Percentiles rank a stretch among this genome's conserved stretches.
phyloP scores from a whole-genome alignment of 495 filamentous ascomycete species.

The Copromyces sp. region DNA sequence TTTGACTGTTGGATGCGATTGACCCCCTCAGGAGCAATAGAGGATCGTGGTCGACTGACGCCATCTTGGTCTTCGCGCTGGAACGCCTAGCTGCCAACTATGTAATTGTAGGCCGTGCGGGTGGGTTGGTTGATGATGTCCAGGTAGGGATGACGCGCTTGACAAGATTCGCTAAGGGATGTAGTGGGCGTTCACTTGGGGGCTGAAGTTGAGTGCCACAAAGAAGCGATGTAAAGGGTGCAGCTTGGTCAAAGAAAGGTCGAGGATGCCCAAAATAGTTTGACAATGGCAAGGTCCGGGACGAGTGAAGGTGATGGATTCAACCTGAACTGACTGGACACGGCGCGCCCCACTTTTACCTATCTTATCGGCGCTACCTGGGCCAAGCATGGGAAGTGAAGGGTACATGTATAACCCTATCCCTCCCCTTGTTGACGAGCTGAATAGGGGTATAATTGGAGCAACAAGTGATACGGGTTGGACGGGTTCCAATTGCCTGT shows the following conservation, averaged over 20 bases:
- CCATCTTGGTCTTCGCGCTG: constrained; percentile 20
- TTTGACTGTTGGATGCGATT: constrained; percentile 55
- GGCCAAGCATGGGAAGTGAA: neutral
- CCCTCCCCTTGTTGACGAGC: neutral
- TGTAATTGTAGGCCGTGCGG: neutral
- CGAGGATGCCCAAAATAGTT: neutral
- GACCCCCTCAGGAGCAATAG: constrained; percentile 70
- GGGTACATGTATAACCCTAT: neutral
- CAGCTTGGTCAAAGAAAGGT: neutral
- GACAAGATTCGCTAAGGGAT: neutral
- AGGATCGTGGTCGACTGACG: constrained; percentile 47
- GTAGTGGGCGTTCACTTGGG: neutral
- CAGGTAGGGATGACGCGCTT: neutral
- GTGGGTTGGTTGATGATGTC: neutral
- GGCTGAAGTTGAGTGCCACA: neutral
- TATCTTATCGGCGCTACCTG: neutral
- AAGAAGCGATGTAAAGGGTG: neutral
- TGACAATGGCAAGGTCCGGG: neutral
- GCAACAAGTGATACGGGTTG: neutral
- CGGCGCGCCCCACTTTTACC: neutral
- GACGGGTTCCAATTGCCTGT: neutral
- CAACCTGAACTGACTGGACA: neutral
- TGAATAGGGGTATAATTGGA: neutral
- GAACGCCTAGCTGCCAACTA: neutral
- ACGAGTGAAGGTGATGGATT: neutral